Base-by-base conservation (phyloP, 176 grass and related monocot species). In the Eragrostis curvula region DNA sequence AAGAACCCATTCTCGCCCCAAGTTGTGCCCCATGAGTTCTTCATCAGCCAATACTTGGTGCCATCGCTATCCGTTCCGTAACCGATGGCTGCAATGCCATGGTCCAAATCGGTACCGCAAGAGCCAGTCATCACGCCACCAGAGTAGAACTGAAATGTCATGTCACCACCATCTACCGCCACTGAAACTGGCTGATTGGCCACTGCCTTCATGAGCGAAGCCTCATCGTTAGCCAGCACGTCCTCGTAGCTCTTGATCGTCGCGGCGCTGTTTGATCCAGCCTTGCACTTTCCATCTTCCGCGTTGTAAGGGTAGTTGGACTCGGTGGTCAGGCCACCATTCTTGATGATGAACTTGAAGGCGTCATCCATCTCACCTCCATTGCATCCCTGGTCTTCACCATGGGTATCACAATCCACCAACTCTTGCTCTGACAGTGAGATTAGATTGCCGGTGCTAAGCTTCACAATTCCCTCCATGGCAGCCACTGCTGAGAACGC, bases 351-450 rank as follows among this genome's bases (percentile, higher is more conserved):
- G 32, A 36, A 36, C 32, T 36, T 36, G 32, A 36, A 36, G 32
- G 32, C 89, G 42, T 28, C 10, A 24, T 87, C 81, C 85, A 84
- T 84, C 42, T 71, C 39, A 1, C 89, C 89, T 0, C 89, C 85
- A 1, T 74, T 13, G 2, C 85, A 88, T 36, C 32, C 32, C 32
- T 36, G 32, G 8, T 85, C 89, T 8, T 88, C 42, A 27, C 65
- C 51, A 3, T 77, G 9, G 0, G 36, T 66, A 9, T 91, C 71
- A 21, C 89, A 91, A 47, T 91, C 89, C 66, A 91, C 86, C 0
- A 88, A 66, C 47, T 91, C 85, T 60, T 91, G 89, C 56, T 91
- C 89, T 2, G 85, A 88, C 8, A 91, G 76, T 9, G 85, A 91
- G 48, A 85, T 18, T 1, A 91, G 69, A 5, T 81, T 91, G 16